Evolutionary conservation across 2,329 filamentous ascomycete species (phyloP).

Genomic region (Lecanosticta acicola): DNA sequence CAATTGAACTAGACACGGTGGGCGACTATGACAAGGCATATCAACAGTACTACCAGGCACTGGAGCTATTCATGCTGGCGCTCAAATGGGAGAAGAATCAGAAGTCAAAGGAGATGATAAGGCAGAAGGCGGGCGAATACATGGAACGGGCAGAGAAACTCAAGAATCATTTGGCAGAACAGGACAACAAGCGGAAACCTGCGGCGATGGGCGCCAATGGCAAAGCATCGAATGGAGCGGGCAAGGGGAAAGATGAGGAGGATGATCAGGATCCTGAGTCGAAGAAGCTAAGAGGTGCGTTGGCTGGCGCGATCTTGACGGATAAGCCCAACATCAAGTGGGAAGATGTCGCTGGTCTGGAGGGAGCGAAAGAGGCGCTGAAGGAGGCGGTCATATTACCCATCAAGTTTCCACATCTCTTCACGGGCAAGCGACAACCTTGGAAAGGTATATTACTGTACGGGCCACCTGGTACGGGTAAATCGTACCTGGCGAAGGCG

Average conservation of each 20-base stretch:
- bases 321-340: conserved; percentile 95
- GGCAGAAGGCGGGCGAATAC: conserved; percentile 90
- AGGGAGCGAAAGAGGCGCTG: conserved; percentile 88
- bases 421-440: conserved; percentile 90
- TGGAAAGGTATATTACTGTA: conserved; percentile 98
- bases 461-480: conserved; percentile 92
- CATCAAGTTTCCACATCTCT: conserved; percentile 96
- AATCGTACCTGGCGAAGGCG: conserved; percentile 94
- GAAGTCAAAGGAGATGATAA: conserved; percentile 95
- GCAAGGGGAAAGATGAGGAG: conserved; percentile 59
- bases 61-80: conserved; percentile 97
- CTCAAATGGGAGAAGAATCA: conserved; percentile 99
- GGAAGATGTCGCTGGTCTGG: conserved; percentile 95
- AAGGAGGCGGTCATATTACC: conserved; percentile 97
- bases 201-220: conserved; percentile 69
- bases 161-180: conserved; percentile 78
- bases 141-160: conserved; percentile 99
- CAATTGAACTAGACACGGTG: conserved; percentile 91
- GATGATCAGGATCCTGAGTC: conserved; percentile 71
- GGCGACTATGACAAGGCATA: conserved; percentile 97
- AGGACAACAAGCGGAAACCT: conserved; percentile 63
- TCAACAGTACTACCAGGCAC: conserved; percentile 87
- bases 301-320: conserved; percentile 85
- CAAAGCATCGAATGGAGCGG: conserved; percentile 56
- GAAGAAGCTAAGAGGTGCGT: conserved; percentile 88